Evolutionary conservation across 2,329 filamentous ascomycete genomes (phyloP).

Genomic region (Fusarium pseudonygamai): DNA sequence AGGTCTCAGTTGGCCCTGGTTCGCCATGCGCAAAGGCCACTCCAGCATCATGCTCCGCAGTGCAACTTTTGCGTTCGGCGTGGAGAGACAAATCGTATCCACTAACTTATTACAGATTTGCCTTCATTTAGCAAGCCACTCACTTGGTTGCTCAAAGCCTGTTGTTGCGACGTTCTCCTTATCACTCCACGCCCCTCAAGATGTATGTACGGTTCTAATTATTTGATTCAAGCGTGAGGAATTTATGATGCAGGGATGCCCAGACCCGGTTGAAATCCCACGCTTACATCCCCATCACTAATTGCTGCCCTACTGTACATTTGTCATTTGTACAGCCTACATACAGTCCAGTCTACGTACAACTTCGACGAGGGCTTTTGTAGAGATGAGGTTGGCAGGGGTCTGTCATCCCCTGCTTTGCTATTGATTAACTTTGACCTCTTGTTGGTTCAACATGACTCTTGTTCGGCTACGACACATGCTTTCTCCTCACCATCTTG

Average conservation of each 20-base stretch:
- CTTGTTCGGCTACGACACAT: constrained; percentile 1
- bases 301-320: neutral
- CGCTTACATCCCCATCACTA: constrained; percentile 22
- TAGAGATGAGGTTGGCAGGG: constrained; percentile 31
- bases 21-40: constrained; percentile 1
- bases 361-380: constrained; percentile 9
- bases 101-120: constrained; percentile 26
- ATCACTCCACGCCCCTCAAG: constrained; percentile 19
- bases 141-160: neutral
- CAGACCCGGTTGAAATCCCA: constrained; percentile 17
- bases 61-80: constrained; percentile 20
- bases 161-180: constrained; percentile 7
- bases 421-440: constrained; percentile 21
- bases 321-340: neutral
- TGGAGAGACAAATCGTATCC: constrained; percentile 33
- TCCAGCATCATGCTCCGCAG: constrained; percentile 15
- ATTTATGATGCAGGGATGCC: constrained; percentile 33
- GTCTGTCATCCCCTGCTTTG: constrained; percentile 9
- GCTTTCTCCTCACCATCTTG: constrained; percentile 1
- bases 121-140: constrained; percentile 35
- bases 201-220: constrained; percentile 1
- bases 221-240: constrained; percentile 22
- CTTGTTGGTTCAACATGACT: constrained; percentile 1
- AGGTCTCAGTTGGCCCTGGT: constrained; percentile 10
- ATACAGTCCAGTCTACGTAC: constrained; percentile 1